Evolutionary conservation across 768 basidiomycete species (phyloP), one percentile per base, ranked within the genome.

Genomic region (Lentinula boryana): DNA sequence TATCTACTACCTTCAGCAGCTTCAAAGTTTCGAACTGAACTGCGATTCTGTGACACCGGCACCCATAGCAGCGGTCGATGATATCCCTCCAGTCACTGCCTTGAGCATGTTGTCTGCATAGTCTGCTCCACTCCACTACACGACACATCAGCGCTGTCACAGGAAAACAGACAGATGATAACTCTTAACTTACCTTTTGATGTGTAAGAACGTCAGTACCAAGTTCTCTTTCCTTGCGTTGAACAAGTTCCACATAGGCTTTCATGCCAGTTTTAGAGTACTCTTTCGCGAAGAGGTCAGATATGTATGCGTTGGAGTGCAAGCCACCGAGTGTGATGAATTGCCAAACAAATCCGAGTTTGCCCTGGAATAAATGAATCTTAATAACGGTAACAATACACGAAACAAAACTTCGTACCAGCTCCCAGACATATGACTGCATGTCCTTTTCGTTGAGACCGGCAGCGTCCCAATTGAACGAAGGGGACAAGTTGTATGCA

Each of bases 11-110:
- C 36, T 38, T 38, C 36, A 38, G 15, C 44, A 12, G 9, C 12
- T 33, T n/a, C n/a, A 84, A 63, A 84, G 67, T 67, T 78, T 84
- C 36, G 75, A 52, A 62, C 66, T 68, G 75, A 96, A 97, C 72
- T 96, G 95, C 40, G 86, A 74, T 76, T 97, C 95, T 0, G 95
- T 97, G 33, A 96, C 94, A 60, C 96, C 96, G 66, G 87, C 86
- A 54, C 96, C 97, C 96, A 98, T 98, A n/a, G 97, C 96, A n/a
- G 95, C 84, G 9, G 96, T 98, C 52, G 93, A 95, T 40, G 93
- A 96, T 63, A 99, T 84, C 61, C 97, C 97, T 27, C 97, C 97
- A 38, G 97, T 99, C 59, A 98, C 93, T 6, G 96, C 95, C 84
- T 93, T 95, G 75, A 97, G 83, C 58, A 96, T 73, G 64, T 84